Evolutionary conservation across 768 basidiomycete genomes (phyloP).

Genomic region (Suillus bovinus): DNA sequence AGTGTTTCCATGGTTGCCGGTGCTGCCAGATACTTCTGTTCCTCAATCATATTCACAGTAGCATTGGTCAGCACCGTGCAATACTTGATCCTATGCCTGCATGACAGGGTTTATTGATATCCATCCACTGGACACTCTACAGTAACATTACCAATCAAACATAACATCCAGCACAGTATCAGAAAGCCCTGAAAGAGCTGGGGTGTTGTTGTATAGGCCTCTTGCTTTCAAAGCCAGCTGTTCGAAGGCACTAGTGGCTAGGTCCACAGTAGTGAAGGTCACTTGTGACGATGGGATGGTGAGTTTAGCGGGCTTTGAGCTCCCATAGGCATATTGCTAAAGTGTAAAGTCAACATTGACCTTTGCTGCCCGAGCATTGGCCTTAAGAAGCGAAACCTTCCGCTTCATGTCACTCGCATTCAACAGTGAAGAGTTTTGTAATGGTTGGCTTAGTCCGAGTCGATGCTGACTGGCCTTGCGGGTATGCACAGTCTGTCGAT

Average conservation of each 20-base stretch:
- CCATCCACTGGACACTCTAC: neutral
- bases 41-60: neutral
- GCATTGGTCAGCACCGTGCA: neutral
- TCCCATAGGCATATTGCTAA: neutral
- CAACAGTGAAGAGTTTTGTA: neutral
- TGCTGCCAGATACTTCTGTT: neutral
- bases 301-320: neutral
- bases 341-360: constrained; percentile 7
- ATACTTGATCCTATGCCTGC: constrained; percentile 6
- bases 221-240: neutral
- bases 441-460: constrained; percentile 8
- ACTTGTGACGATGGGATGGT: neutral
- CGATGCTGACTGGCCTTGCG: neutral
- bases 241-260: neutral
- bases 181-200: neutral
- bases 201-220: neutral
- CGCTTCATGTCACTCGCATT: constrained; percentile 2
- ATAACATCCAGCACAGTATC: neutral
- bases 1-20: neutral
- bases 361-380: neutral
- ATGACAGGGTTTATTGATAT: neutral
- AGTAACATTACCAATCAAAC: constrained; percentile 3
- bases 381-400: constrained; percentile 6
- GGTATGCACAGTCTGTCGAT: neutral
- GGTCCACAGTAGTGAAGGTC: neutral